A percentile compares a stretch with the other conserved stretches of the same genome.
Conservation (phyloP, 306 rosid genomes). For the Casuarina cunninghamiana region DNA sequence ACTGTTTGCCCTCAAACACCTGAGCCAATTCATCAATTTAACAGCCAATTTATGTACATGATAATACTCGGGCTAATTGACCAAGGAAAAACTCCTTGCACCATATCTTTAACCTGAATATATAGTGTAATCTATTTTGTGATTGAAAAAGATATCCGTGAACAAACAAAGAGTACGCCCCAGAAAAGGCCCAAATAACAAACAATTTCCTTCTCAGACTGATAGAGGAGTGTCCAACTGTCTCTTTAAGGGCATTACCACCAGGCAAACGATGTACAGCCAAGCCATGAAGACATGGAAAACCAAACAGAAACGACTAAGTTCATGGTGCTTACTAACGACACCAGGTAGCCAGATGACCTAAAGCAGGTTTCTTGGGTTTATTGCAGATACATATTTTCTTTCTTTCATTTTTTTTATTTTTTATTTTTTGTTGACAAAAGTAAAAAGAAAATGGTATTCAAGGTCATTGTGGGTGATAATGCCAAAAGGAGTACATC, state of each 20-base stretch:
- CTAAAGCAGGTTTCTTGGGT: background rate
- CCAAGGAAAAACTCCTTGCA: background rate
- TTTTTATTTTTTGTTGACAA: too few relatives aligned
- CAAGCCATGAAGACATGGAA: background rate
- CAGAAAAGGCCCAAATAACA: background rate
- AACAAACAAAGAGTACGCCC: background rate
- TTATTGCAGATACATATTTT: background rate
- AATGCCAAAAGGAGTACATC: background rate
- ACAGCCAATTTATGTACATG: background rate
- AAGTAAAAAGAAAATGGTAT: too few relatives aligned
- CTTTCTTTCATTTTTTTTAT: too few relatives aligned
- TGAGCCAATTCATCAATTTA: background rate
- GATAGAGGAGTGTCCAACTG: background rate
- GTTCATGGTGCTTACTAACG: background rate
- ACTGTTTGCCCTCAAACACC: background rate
- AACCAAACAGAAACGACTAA: background rate
- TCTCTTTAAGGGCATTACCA: background rate
- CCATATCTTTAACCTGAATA: background rate
- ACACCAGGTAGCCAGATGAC: background rate
- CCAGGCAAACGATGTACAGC: background rate
- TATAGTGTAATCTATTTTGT: background rate
- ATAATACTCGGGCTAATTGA: background rate
- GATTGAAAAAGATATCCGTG: background rate
- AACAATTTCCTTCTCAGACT: background rate
- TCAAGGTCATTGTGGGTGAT: background rate